Percentiles rank a stretch among this genome's conserved stretches.
phyloP scores from a whole-genome alignment of 495 filamentous ascomycete genomes.

The Clohesyomyces aquaticus region DNA sequence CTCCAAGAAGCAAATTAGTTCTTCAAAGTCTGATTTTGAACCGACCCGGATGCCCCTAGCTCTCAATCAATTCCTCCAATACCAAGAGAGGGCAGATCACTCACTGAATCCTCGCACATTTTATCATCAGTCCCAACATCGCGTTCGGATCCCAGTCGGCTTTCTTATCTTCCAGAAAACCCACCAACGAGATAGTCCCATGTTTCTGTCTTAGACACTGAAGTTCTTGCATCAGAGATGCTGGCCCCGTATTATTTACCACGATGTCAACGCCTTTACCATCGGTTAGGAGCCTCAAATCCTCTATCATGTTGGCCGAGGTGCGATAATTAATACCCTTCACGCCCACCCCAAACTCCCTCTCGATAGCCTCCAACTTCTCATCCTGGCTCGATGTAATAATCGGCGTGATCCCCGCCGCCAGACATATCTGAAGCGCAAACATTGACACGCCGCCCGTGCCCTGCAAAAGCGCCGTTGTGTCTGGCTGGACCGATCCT shows the following conservation, averaged over 20 bases:
- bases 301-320: conserved; percentile 28
- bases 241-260: conserved; percentile 26
- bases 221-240: conserved; percentile 5
- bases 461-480: conserved; percentile 19
- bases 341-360: conserved; percentile 29
- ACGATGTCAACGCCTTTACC: conserved; percentile 46
- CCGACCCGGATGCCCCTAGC: conserved; percentile 42
- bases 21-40: conserved; percentile 40
- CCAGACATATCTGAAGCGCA: conserved; percentile 38
- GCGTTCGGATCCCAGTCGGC: conserved; percentile 6
- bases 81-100: background rate
- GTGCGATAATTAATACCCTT: conserved; percentile 44
- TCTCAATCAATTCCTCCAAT: background rate
- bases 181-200: conserved; percentile 21
- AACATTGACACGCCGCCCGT: conserved; percentile 44
- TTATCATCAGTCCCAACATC: conserved; percentile 8
- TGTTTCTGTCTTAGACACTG: background rate
- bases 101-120: conserved; percentile 17
- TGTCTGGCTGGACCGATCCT: conserved; percentile 5
- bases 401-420: conserved; percentile 42
- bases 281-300: conserved; percentile 41
- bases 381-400: conserved; percentile 51
- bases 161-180: conserved; percentile 19
- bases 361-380: conserved; percentile 39
- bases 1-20: conserved; percentile 42